Evolutionary conservation across 2,329 filamentous ascomycete species (phyloP).

Genomic region (Coniochaeta prunicola): DNA sequence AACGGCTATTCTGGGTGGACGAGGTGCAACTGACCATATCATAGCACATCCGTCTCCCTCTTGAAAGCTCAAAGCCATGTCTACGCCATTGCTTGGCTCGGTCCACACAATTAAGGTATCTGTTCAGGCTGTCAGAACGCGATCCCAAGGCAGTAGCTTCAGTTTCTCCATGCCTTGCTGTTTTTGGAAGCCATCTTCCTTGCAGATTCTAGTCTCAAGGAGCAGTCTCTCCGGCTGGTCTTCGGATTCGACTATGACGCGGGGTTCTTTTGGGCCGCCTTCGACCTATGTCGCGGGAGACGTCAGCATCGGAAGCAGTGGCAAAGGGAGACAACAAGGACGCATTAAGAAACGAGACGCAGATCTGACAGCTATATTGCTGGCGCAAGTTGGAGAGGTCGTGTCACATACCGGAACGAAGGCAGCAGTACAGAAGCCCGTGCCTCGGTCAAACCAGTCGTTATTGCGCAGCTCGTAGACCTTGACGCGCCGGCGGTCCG

Average conservation of each 20-base stretch:
- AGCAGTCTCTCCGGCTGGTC: constrained; percentile 79
- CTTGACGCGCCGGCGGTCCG: constrained; percentile 78
- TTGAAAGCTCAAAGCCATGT: constrained; percentile 98
- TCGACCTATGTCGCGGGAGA: constrained; percentile 34
- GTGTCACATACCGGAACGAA: constrained; percentile 58
- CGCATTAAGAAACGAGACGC: background rate
- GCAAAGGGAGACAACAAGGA: background rate
- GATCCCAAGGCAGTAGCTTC: constrained; percentile 12
- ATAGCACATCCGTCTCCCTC: constrained; percentile 88
- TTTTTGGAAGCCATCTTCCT: constrained; percentile 95
- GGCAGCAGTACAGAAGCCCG: constrained; percentile 84
- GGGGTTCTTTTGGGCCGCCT: constrained; percentile 65
- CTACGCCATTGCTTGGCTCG: constrained; percentile 71
- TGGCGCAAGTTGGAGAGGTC: constrained; percentile 4
- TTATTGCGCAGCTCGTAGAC: constrained; percentile 98
- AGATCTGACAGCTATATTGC: background rate
- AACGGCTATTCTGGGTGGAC: background rate
- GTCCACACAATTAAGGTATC: constrained; percentile 99
- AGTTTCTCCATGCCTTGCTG: constrained; percentile 67
- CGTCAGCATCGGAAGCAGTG: constrained; percentile 2
- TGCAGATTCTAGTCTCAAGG: constrained; percentile 82
- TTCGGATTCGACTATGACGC: constrained; percentile 88
- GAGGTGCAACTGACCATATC: constrained; percentile 63
- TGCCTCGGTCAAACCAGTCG: constrained; percentile 98
- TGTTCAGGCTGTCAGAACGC: constrained; percentile 29